Evolutionary conservation across 2,329 filamentous ascomycete species (phyloP), one percentile per base, ranked within the genome.

Genomic region (Pezicula rhizophila): DNA sequence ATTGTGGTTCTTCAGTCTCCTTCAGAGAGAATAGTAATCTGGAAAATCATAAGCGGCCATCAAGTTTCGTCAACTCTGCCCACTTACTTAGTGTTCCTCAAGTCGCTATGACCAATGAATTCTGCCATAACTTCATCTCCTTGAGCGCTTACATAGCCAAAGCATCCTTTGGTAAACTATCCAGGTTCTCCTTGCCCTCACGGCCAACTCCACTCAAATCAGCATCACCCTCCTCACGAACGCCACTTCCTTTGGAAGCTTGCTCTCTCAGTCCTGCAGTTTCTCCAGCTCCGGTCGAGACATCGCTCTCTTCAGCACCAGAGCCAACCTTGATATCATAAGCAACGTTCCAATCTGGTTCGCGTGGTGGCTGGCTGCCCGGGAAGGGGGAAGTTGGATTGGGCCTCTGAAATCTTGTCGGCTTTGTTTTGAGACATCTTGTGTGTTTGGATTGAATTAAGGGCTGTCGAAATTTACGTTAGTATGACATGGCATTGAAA

Each of bases 311-410:
- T 17, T 68, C 61, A 2, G 74, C 58, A 47, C 75, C 68, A 17
- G 56, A 20, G 15, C 85, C 84, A 42, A 87, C 80, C 62, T 88
- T 85, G 63, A 87, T 82, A 48, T 71, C 87, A 53, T 78, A 71
- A 28, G 75, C 75, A 11, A 31, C 28, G 8, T 31, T 82, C 77
- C 82, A 90, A 74, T 93, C 87, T 5, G 85, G 86, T n/a, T 80
- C 70, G n/a, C 69, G 71, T 1, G 87, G 86, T 18, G 88, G 88
- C 57, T 18, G 88, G 88, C 57, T 91, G 76, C 2, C 92, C 87
- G 15, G 88, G 89, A 45, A 91, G 79, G 45, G 87, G 86, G 28
- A 95, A 82, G 69, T 89, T 89, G 66, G 82, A 70, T 70, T 84
- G 76, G 61, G 76, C 76, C 66, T 86, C 70, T 46, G 83, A 78